Conservation (phyloP, 1,284 basidiomycete genomes). For the Moesziomyces sp. region DNA sequence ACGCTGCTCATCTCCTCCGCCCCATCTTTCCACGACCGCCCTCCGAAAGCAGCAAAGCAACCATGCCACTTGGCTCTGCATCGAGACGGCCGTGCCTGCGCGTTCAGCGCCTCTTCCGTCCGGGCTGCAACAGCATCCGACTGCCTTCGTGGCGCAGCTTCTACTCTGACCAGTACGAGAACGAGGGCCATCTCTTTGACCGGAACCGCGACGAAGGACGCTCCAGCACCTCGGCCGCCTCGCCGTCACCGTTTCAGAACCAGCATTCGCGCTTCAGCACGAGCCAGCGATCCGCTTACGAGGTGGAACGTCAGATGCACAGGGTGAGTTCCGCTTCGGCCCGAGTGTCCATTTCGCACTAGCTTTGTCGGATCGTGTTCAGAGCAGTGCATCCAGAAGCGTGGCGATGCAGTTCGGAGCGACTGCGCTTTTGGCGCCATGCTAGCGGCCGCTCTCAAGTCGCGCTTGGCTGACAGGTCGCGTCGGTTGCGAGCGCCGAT, state of each 20-base stretch:
- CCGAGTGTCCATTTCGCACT: background rate
- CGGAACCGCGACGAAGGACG: slow-evolving; percentile 22
- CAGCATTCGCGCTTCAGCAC: slow-evolving; percentile 29
- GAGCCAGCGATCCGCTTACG: slow-evolving; percentile 24
- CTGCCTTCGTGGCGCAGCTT: slow-evolving; percentile 15
- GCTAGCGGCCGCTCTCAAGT: too few relatives aligned
- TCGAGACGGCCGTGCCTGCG: slow-evolving; percentile 11
- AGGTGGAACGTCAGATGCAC: slow-evolving; percentile 37
- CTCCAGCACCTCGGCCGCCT: slow-evolving; percentile 7
- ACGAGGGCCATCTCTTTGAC: slow-evolving; percentile 41
- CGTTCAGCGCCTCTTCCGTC: slow-evolving; percentile 1
- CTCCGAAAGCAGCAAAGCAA: background rate
- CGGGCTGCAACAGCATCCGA: slow-evolving; percentile 10
- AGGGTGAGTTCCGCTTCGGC: slow-evolving; percentile 21
- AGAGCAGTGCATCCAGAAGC: background rate
- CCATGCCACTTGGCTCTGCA: slow-evolving; percentile 2
- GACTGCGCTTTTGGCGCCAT: background rate
- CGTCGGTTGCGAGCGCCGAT: background rate
- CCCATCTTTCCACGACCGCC: too few relatives aligned
- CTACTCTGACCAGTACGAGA: slow-evolving; percentile 44
- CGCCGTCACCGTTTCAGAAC: slow-evolving; percentile 11
- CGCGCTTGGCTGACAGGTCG: background rate
- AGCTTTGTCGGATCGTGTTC: background rate
- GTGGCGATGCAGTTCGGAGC: background rate
- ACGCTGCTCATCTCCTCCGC: background rate